Evolutionary conservation across 2,329 filamentous ascomycete species (phyloP), one percentile per base, ranked within the genome.

Genomic region (Thelonectria rubi): DNA sequence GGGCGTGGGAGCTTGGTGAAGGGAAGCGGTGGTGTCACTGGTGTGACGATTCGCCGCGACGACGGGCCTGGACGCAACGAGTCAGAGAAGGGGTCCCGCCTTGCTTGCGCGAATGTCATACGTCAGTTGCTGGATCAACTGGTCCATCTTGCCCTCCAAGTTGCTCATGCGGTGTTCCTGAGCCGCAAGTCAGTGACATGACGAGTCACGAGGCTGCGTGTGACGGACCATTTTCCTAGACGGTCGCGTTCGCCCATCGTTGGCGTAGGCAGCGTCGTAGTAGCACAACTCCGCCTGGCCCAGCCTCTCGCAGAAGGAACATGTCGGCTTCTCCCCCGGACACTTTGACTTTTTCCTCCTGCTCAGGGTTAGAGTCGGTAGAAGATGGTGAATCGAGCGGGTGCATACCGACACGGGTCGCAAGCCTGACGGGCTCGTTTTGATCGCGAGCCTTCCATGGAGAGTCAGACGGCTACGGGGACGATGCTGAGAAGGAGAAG

Each of bases 131-230:
- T 69, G 55, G 20, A 71, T 67, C 5, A 71, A 51, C 11, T 60
- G 63, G 46, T 69, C 67, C 65, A 71, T 54, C 37, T 71, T 69
- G 10, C 63, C 63, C 59, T 66, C 64, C 32, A 81, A 61, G 24
- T 70, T 73, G 47, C 76, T 72, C 51, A 80, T 71, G 12, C 60
- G 78, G 63, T 64, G 75, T 73, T 20, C 72, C 72, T 69, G 5
- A 30, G 10, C 2, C 5, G 2, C 26, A 9, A 30, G 26, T 30
- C 26, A 30, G 26, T 8, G 8, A 2, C 26, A 30, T 8, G 10
- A 30, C 8, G 8, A 30, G 15, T 17, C 4, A 39, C 12, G 20
- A 30, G 14, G 26, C 7, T 24, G 21, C 7, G 39, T 15, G 4
- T 30, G 11, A 12, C 48, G 18, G 12, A 69, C 67, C 56, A 69